These are phyloP conservation scores for Cryptococcus deneoformans DNA, from an alignment of 1,284 basidiomycete species.

Conservation along the genomic window DNA sequence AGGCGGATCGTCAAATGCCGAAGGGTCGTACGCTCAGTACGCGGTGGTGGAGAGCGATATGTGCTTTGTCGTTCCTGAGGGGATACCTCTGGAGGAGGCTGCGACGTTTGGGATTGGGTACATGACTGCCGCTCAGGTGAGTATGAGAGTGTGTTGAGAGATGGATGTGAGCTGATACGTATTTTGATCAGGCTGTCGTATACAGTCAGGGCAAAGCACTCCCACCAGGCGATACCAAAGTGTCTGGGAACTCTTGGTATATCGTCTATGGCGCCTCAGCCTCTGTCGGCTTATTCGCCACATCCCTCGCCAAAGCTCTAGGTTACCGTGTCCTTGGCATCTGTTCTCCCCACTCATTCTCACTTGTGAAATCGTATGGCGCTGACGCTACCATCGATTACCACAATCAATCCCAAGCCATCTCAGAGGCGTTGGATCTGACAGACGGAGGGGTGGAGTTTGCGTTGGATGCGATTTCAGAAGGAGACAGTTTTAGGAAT, in stretches of 20 bases:
- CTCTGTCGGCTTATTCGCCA: constrained; percentile 51
- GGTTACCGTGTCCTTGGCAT: constrained; percentile 43
- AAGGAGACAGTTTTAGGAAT: constrained; percentile 24
- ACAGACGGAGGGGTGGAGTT: constrained; percentile 16
- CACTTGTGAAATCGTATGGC: constrained; percentile 50
- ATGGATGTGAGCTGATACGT: constrained; percentile 12
- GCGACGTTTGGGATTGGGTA: constrained; percentile 50
- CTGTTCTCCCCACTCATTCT: constrained; percentile 49
- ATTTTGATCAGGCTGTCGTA: constrained; percentile 30
- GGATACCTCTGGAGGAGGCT: constrained; percentile 46
- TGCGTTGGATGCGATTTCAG: constrained; percentile 37
- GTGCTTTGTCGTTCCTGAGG: constrained; percentile 8
- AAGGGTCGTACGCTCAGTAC: constrained; percentile 51
- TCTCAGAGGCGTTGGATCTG: constrained; percentile 27
- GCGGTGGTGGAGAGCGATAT: constrained; percentile 30
- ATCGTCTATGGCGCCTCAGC: constrained; percentile 53
- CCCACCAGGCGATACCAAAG: neutral
- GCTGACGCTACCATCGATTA: constrained; percentile 47
- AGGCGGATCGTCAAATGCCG: constrained; percentile 46
- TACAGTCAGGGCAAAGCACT: neutral
- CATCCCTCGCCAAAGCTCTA: constrained; percentile 45
- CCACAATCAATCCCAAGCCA: constrained; percentile 20
- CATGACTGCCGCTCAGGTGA: constrained; percentile 45
- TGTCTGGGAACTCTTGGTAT: constrained; percentile 17
- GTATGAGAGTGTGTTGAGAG: neutral